Evolutionary conservation across 1,284 basidiomycete genomes (phyloP).

Genomic region (Gomphus bonarii): DNA sequence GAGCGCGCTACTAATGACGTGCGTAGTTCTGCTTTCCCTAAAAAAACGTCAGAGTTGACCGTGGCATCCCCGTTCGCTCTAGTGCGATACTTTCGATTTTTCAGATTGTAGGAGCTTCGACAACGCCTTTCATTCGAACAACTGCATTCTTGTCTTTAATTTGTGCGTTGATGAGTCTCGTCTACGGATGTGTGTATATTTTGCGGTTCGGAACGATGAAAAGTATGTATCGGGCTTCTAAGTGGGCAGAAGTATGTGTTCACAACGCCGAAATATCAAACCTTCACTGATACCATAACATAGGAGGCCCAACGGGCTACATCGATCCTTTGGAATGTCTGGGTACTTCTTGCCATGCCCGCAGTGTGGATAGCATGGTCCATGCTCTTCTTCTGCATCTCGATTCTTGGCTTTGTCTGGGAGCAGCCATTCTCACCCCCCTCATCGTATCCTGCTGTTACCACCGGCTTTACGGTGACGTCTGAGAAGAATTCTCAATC

Average conservation of each 20-base stretch:
- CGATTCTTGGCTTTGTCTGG: conserved; percentile 55
- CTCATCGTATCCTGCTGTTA: not conserved
- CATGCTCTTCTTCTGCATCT: conserved; percentile 27
- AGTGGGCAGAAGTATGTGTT: conserved; percentile 60
- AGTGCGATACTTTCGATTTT: conserved; percentile 71
- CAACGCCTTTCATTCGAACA: conserved; percentile 57
- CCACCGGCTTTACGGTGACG: not conserved
- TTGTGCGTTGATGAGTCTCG: conserved; percentile 62
- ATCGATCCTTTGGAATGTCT: conserved; percentile 67
- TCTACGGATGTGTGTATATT: conserved; percentile 69
- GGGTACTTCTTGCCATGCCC: conserved; percentile 67
- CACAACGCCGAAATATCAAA: not conserved
- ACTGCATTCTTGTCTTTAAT: conserved; percentile 56
- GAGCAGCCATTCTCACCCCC: conserved; percentile 1
- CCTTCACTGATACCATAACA: not conserved
- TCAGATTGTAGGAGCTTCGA: conserved; percentile 47
- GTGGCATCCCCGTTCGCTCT: conserved; percentile 4
- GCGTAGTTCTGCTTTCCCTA: conserved; percentile 19
- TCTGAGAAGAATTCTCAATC: not conserved
- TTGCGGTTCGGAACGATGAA: conserved; percentile 71
- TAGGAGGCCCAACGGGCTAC: conserved; percentile 62
- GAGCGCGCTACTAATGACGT: conserved; percentile 62
- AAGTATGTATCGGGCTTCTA: conserved; percentile 62
- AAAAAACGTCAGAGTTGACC: not conserved
- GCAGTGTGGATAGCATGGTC: conserved; percentile 68